Evolutionary conservation across 257 asterid genomes (phyloP), one percentile per base, ranked within the genome.

Genomic region (Scutellaria baicalensis): DNA sequence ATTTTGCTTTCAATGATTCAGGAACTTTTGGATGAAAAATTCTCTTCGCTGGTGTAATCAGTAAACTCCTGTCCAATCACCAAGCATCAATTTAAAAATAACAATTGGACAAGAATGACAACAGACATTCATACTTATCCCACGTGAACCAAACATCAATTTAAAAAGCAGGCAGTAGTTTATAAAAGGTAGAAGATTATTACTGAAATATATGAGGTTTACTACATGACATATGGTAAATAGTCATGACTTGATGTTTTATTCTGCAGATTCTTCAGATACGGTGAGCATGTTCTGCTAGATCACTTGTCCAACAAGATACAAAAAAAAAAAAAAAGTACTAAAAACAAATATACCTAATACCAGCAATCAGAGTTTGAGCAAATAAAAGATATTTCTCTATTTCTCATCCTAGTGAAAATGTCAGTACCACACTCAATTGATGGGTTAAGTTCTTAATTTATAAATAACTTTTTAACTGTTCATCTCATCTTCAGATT

Each of bases 41-140:
- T 68, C 69, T 55, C 82, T 82, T 88, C 12, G 95, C 97, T 52
- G 85, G 89, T 68, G 87, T 70, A 64, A 89, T 77, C 81, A 92
- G 76, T 60, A 71, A 67, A 80, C 73, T 77, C 92, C 97, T 92
- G 90, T 79, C 47, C 50, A 27, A 71, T 59, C 47, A 76, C 61
- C 58, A 77, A 6, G 56, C 13, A 50, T 4, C 31, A 11, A 57
- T 2, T 23, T n/a, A n/a, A n/a, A n/a, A n/a, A n/a, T 49, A 65
- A 54, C 57, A 71, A 36, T 58, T 16, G 33, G 11, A 58, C 21
- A 17, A 69, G 67, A 14, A 43, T 7, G 64, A 55, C 42, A 12
- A 48, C 16, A 21, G 20, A 44, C 54, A 59, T 35, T 11, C 17
- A 54, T 51, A 38, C 11, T 13, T 21, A 57, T 14, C 43, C 39